Conservation (phyloP, 768 basidiomycete species). For the Termitomyces sp. region DNA sequence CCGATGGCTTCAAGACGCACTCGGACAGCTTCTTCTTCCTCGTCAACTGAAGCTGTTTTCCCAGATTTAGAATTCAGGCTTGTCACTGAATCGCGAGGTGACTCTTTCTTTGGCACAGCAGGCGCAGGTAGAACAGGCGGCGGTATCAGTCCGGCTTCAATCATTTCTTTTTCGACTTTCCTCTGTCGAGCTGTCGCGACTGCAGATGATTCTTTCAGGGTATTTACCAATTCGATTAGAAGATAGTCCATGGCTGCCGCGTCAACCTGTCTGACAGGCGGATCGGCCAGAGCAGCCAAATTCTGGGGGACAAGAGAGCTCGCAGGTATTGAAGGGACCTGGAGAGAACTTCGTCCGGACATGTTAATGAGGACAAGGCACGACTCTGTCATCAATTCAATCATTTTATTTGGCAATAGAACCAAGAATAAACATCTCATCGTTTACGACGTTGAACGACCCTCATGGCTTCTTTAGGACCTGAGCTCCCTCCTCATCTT, state of each 20-base stretch:
- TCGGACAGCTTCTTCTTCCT: constrained; percentile 70
- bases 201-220: constrained; percentile 67
- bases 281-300: constrained; percentile 58
- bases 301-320: constrained; percentile 19
- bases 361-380: constrained; percentile 11
- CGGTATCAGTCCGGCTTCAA: constrained; percentile 68
- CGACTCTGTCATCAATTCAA: neutral
- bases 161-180: constrained; percentile 73
- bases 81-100: constrained; percentile 38
- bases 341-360: constrained; percentile 27
- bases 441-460: constrained; percentile 4
- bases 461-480: constrained; percentile 48
- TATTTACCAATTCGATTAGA: constrained; percentile 72
- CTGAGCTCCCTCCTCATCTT: constrained; percentile 48
- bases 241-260: constrained; percentile 79
- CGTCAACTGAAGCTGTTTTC: constrained; percentile 36
- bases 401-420: constrained; percentile 8
- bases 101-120: constrained; percentile 36
- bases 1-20: constrained; percentile 78
- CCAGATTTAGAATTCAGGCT: constrained; percentile 32
- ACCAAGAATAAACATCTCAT: constrained; percentile 1
- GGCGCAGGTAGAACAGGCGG: constrained; percentile 36
- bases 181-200: constrained; percentile 64
- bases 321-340: constrained; percentile 19
- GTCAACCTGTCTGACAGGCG: constrained; percentile 56